Percentiles rank a stretch among this genome's conserved stretches.
phyloP scores from a whole-genome alignment of 768 basidiomycete genomes.

The Rhodocollybia butyracea region DNA sequence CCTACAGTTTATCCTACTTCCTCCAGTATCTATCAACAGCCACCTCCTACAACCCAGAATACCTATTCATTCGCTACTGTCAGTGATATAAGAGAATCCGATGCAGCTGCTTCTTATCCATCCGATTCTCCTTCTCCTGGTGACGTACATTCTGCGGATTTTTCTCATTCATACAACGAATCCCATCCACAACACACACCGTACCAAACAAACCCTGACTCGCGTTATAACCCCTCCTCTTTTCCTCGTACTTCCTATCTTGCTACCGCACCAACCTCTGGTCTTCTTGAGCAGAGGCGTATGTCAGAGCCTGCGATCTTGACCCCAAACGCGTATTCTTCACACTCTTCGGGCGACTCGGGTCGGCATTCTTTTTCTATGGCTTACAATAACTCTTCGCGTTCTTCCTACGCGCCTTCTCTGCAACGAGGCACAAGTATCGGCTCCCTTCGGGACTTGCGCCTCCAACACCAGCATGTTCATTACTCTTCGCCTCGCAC shows the following conservation, averaged over 20 bases:
- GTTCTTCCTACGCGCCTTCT: slow-evolving; percentile 34
- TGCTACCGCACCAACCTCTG: slow-evolving; percentile 33
- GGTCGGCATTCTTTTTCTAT: slow-evolving; percentile 16
- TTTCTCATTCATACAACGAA: slow-evolving; percentile 38
- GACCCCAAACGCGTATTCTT: slow-evolving; percentile 35
- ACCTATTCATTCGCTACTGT: slow-evolving; percentile 17
- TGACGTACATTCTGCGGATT: slow-evolving; percentile 32
- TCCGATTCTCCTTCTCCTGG: slow-evolving; percentile 40
- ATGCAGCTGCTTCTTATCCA: slow-evolving; percentile 12
- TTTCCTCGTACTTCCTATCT: slow-evolving; percentile 32
- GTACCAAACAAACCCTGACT: slow-evolving; percentile 38
- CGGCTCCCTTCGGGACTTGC: slow-evolving; percentile 42
- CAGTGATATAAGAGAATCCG: slow-evolving; percentile 23
- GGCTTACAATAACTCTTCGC: slow-evolving; percentile 21
- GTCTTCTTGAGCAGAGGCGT: slow-evolving; percentile 55
- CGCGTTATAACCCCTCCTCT: slow-evolving; percentile 29
- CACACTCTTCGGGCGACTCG: slow-evolving; percentile 17
- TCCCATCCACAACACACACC: slow-evolving; percentile 40
- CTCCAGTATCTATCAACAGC: slow-evolving; percentile 13
- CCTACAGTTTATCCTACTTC: slow-evolving; percentile 6
- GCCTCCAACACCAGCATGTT: slow-evolving; percentile 29
- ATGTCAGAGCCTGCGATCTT: slow-evolving; percentile 66
- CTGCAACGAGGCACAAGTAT: slow-evolving; percentile 45
- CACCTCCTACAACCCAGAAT: slow-evolving; percentile 10
- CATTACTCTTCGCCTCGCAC: slow-evolving; percentile 11